These are phyloP conservation scores for Kodamaea laetipori DNA, from an alignment of 805 yeast genomes.

Conservation along the genomic window DNA sequence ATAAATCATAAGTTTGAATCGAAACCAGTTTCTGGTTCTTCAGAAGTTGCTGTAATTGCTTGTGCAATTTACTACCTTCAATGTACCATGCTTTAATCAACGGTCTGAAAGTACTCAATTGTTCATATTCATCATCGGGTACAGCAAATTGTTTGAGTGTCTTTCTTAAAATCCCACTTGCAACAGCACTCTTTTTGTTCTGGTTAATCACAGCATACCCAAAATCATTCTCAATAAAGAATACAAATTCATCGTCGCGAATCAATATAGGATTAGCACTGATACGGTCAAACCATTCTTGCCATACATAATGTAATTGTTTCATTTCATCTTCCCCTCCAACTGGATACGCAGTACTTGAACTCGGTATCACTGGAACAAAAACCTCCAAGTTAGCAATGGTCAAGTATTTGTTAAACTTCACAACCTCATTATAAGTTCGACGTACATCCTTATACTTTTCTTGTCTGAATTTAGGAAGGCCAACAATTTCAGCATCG, in stretches of 20 bases:
- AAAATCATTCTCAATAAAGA: conserved; percentile 78
- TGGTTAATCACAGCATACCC: conserved; percentile 63
- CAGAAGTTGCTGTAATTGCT: conserved; percentile 53
- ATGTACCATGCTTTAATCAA: conserved; percentile 74
- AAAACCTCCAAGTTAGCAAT: conserved; percentile 88
- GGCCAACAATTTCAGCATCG: conserved; percentile 52
- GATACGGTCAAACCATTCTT: conserved; percentile 83
- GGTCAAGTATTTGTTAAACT: conserved; percentile 74
- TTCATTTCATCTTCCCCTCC: conserved; percentile 78
- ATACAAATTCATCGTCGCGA: conserved; percentile 84
- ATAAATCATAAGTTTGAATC: conserved; percentile 50
- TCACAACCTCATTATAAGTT: conserved; percentile 73
- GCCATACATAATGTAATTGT: conserved; percentile 60
- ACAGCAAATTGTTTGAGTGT: conserved; percentile 90
- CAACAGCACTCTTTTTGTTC: conserved; percentile 56
- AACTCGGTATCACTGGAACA: conserved; percentile 82
- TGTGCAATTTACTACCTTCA: conserved; percentile 54
- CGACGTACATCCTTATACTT: conserved; percentile 75
- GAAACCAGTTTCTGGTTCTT: conserved; percentile 57
- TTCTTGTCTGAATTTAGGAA: conserved; percentile 75
- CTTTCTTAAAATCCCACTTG: conserved; percentile 84
- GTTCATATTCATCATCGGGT: conserved; percentile 85
- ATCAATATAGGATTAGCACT: conserved; percentile 74
- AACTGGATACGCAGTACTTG: conserved; percentile 77
- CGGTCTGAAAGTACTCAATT: conserved; percentile 85